Conservation (phyloP, 2,329 filamentous ascomycete species). For the Calonectria pteridis region DNA sequence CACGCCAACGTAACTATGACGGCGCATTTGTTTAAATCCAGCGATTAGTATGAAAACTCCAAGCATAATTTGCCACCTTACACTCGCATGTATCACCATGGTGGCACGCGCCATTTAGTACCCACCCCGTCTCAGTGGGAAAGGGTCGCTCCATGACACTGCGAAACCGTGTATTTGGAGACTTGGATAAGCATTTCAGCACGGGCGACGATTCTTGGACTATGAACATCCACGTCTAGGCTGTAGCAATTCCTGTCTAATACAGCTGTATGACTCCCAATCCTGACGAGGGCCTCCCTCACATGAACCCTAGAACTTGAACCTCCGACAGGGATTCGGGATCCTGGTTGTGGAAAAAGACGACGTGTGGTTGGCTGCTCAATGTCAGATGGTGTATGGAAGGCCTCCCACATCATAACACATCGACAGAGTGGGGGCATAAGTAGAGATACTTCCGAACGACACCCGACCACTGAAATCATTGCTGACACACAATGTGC, state of each 20-base stretch:
- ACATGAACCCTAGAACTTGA: not conserved
- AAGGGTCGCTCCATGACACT: too few relatives aligned
- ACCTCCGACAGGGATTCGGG: not conserved
- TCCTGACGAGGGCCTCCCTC: not conserved
- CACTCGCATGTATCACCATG: not conserved
- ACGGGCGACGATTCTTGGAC: too few relatives aligned
- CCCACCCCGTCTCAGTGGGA: too few relatives aligned
- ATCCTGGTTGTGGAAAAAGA: too few relatives aligned
- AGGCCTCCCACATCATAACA: not conserved
- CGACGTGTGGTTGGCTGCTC: not conserved
- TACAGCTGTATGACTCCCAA: not conserved
- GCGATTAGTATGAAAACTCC: too few relatives aligned
- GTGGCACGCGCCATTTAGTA: not conserved
- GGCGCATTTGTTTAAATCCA: too few relatives aligned
- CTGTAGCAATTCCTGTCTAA: too few relatives aligned
- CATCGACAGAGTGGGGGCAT: not conserved
- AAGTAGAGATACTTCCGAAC: not conserved
- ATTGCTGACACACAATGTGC: not conserved
- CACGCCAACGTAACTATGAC: too few relatives aligned
- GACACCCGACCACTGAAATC: not conserved
- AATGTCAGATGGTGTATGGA: not conserved
- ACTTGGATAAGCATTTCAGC: too few relatives aligned
- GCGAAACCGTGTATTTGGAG: not conserved
- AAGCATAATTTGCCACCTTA: not conserved
- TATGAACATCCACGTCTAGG: too few relatives aligned